Evolutionary conservation across 148 eudicot species (phyloP).

Genomic region (Silene conica): DNA sequence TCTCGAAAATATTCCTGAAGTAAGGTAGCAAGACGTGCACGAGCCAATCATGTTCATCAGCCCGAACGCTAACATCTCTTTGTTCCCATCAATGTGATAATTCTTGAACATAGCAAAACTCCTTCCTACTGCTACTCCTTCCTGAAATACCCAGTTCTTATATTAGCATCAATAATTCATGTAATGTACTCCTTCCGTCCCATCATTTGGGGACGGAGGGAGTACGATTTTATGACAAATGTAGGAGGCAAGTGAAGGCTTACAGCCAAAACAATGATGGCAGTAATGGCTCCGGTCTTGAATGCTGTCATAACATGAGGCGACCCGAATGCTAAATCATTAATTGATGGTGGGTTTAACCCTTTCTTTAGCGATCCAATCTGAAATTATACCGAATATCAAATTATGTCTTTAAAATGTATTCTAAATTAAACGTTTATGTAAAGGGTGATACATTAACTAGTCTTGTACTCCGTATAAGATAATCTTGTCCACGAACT

Average conservation of each 20-base stretch:
- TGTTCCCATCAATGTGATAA: conserved; percentile 71
- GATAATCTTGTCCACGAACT: too few relatives aligned
- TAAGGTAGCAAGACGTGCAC: conserved; percentile 67
- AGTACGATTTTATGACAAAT: too few relatives aligned
- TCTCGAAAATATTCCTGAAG: conserved; percentile 69
- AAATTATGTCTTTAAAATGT: not conserved
- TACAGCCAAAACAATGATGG: conserved; percentile 51
- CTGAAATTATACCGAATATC: conserved; percentile 20
- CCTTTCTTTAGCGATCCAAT: conserved; percentile 63
- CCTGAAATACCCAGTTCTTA: conserved; percentile 27
- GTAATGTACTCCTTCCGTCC: too few relatives aligned
- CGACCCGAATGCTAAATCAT: conserved; percentile 41
- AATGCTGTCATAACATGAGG: conserved; percentile 35
- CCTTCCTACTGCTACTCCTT: conserved; percentile 71
- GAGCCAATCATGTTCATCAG: conserved; percentile 71
- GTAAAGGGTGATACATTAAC: too few relatives aligned
- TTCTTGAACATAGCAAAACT: conserved; percentile 53
- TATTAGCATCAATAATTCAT: not conserved
- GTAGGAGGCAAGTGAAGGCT: conserved; percentile 4
- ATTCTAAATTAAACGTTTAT: too few relatives aligned
- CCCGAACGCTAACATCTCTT: conserved; percentile 70
- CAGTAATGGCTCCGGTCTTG: conserved; percentile 50
- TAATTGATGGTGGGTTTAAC: conserved; percentile 49
- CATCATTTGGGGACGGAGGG: too few relatives aligned
- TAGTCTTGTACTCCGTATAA: too few relatives aligned